Base-by-base conservation (phyloP, 2,329 filamentous ascomycete genomes). In the Leptosphaerulina australis region DNA sequence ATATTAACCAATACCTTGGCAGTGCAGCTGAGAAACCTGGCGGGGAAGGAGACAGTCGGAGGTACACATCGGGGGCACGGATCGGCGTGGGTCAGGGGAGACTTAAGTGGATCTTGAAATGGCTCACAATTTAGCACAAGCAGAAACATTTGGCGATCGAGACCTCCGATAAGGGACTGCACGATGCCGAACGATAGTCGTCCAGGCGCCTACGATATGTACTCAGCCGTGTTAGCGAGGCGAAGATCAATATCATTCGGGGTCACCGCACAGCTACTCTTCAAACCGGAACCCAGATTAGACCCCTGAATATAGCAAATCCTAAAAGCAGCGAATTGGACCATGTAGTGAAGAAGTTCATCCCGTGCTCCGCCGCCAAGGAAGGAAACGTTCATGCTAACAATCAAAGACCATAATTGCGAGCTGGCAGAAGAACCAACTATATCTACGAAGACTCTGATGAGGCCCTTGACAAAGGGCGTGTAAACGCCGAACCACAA, bases 71-170 rank as follows among this genome's bases (percentile, higher is more conserved):
- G 34, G 21, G 39, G 39, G 29, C 39, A 39, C 34, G 12, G 22
- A 44, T 38, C 34, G 28, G 39, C 39, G 24, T 34, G 22, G 17
- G 40, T 28, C 47, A 39, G 30, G 9, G 11, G 34, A 50, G 47
- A 34, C 39, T 39, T 28, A 39, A 34, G 39, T 34, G 39, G 39
- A 34, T 29, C 28, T 18, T 35, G 17, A 44, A 9, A 39, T 17
- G 28, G 29, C 39, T 34, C 28, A 20, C 17, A 8, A n/a, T 24
- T 14, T 22, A 18, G 22, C 29, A 20, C n/a, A 39, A 24, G 17
- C 21, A 30, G 21, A 17, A 29, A 44, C 17, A 28, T 9, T 12
- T n/a, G 21, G 28, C 15, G 11, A 26, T n/a, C 15, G 12, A 34
- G 21, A 17, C 15, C 28, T 18, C n/a, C 9, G 12, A 24, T 0